Evolutionary conservation across 140 eudicot species (phyloP).

Genomic region (Erigeron philadelphicus): DNA sequence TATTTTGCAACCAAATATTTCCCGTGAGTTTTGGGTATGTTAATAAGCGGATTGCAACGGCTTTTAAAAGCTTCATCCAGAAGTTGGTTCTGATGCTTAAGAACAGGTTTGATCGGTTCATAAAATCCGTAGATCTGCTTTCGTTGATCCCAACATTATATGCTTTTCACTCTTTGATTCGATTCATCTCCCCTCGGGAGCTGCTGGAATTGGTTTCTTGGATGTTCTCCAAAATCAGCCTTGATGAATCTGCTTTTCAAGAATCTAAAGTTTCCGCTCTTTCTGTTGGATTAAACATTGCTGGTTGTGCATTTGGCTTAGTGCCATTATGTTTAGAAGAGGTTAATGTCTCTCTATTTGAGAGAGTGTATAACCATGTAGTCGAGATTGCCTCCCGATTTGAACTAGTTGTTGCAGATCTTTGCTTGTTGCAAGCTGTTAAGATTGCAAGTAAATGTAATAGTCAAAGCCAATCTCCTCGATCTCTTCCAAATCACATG

Average conservation of each 20-base stretch:
- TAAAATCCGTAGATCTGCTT: constrained; percentile 34
- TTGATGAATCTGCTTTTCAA: constrained; percentile 26
- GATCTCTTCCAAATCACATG: constrained; percentile 38
- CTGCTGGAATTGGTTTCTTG: constrained; percentile 68
- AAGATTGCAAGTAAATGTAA: constrained; percentile 34
- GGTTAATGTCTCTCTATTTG: constrained; percentile 45
- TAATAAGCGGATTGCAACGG: constrained; percentile 28
- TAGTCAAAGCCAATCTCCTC: constrained; percentile 27
- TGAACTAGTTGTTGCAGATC: constrained; percentile 53
- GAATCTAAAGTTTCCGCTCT: constrained; percentile 42
- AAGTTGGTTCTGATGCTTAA: constrained; percentile 45
- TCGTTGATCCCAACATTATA: constrained; percentile 53
- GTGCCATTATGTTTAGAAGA: constrained; percentile 33
- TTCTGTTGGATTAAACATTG: constrained; percentile 53
- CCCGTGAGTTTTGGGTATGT: constrained; percentile 15
- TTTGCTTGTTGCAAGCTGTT: constrained; percentile 68
- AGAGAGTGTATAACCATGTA: constrained; percentile 47
- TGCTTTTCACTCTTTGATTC: constrained; percentile 51
- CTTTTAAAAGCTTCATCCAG: constrained; percentile 36
- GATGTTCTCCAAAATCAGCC: constrained; percentile 45
- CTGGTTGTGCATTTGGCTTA: constrained; percentile 56
- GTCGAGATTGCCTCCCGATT: constrained; percentile 36
- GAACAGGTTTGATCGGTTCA: constrained; percentile 47
- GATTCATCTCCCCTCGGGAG: constrained; percentile 66
- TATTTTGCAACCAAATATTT: constrained; percentile 35